Conservation (phyloP, 1,139 yeast genomes). For the Nakaseomyces nivariensis region DNA sequence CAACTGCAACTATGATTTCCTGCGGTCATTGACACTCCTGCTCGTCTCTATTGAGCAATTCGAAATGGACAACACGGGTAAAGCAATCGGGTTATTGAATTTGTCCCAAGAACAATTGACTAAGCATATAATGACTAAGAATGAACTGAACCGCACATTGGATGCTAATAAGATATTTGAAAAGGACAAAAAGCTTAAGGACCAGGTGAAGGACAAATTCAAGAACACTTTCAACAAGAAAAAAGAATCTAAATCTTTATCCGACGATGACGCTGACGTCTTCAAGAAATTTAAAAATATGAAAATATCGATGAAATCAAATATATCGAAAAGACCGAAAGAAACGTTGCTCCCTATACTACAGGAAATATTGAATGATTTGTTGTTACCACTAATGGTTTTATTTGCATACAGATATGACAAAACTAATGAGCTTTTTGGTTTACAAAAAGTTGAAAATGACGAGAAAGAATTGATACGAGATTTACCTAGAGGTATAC, state of each 20-base stretch:
- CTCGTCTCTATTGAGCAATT: constrained; percentile 24
- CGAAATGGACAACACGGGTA: constrained; percentile 18
- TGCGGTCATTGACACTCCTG: constrained; percentile 18
- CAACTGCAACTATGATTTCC: constrained; percentile 7
- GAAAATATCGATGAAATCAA: constrained; percentile 2
- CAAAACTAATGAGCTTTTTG: constrained; percentile 22
- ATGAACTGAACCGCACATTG: background rate
- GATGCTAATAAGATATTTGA: too few relatives aligned
- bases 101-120: constrained; percentile 12
- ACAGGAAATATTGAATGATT: constrained; percentile 16
- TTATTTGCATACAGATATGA: constrained; percentile 23
- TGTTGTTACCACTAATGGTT: constrained; percentile 22
- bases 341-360: constrained; percentile 12
- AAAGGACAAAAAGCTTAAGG: too few relatives aligned
- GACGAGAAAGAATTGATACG: constrained; percentile 11
- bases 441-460: constrained; percentile 17
- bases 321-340: background rate
- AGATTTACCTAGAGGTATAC: constrained; percentile 20
- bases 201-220: background rate
- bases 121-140: constrained; percentile 1
- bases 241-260: background rate
- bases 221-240: constrained; percentile 5
- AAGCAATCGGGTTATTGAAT: constrained; percentile 24
- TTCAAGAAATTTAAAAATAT: background rate
- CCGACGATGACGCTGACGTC: background rate